Percentiles rank a stretch among this genome's conserved stretches.
Evolutionary conservation across 371 early-diverging fungal genomes (phyloP).

Genomic region (Chytridiales sp.): DNA sequence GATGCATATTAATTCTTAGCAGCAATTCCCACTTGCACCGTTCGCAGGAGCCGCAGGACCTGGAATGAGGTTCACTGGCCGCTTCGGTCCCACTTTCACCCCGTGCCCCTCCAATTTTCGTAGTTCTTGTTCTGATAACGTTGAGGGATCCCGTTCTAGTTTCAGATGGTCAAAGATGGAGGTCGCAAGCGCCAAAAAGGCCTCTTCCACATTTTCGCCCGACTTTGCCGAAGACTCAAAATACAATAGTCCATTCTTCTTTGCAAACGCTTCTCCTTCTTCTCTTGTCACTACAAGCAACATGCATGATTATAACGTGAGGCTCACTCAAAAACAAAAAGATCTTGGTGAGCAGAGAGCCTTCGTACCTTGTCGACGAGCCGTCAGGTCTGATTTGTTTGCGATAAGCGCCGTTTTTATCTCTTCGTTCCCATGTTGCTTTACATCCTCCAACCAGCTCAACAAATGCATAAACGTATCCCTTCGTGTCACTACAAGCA

Average conservation of each 20-base stretch:
- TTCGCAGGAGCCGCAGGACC: slow-evolving; percentile 5
- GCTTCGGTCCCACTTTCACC: slow-evolving; percentile 29
- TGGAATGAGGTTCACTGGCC: slow-evolving; percentile 12
- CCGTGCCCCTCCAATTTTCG: slow-evolving; percentile 26
- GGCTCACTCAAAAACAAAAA: background rate
- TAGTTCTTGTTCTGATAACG: slow-evolving; percentile 24
- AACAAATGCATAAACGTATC: slow-evolving; percentile 89
- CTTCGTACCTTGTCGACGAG: slow-evolving; percentile 54
- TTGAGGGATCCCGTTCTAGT: slow-evolving; percentile 21
- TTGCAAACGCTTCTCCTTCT: slow-evolving; percentile 87
- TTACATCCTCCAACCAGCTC: slow-evolving; percentile 85
- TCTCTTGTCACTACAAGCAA: slow-evolving; percentile 69
- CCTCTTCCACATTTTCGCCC: slow-evolving; percentile 85
- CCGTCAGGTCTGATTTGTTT: slow-evolving; percentile 90
- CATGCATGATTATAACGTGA: background rate
- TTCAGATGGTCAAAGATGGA: slow-evolving; percentile 17
- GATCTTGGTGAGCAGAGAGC: too few species aligned
- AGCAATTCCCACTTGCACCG: too few species aligned
- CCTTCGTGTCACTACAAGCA: slow-evolving; percentile 50
- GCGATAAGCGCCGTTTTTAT: slow-evolving; percentile 91
- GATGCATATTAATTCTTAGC: too few species aligned
- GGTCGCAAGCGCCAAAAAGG: slow-evolving; percentile 25
- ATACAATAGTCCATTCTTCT: slow-evolving; percentile 80
- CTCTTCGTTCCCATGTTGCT: slow-evolving; percentile 83
- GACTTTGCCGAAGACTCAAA: slow-evolving; percentile 95